Evolutionary conservation across 192 early-diverging fungal species (phyloP), one percentile per base, ranked within the genome.

Genomic region (Geranomyces variabilis): DNA sequence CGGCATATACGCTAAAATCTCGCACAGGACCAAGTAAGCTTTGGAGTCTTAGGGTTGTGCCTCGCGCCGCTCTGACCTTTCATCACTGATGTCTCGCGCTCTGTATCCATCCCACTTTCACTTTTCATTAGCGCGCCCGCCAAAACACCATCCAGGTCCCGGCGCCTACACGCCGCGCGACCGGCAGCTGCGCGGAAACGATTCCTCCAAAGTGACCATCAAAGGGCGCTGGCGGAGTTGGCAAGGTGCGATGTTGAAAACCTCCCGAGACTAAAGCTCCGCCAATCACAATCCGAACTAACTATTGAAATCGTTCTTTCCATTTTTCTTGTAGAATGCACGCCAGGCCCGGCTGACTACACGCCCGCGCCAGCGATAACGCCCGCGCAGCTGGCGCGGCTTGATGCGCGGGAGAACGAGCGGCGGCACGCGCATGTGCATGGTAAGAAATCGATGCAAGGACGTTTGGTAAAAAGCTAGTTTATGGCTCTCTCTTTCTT

Each of bases 291-390:
- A 47, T 29, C 10, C 8, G 28, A 46, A 17, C 22, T 0, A 29
- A 21, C 9, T 0, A 0, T 19, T 51, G 13, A 43, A 9, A 12
- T 28, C 56, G 10, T 15, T 64, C 43, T 64, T 1, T 28, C 2
- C n/a, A 43, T 41, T 8, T 46, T 57, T 10, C 1, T 2, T 48
- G 62, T 26, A 60, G 58, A 60, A 34, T 60, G 44, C 48, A 82
- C 70, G 9, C 84, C 84, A 19, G 84, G 84, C 2, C 84, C 84
- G 13, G 81, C 84, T 6, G 80, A 81, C 71, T 86, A 86, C 67
- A 73, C 56, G 36, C 65, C 78, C 14, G 64, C 29, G 63, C 73
- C 63, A 8, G 56, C 49, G 22, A 6, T 79, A 3, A 59, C 70
- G 10, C 68, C 72, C 4, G 78, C 75, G 19, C 75, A 80, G 51